These are phyloP conservation scores for Phytophthora fragariaefolia DNA, from an alignment of 352 stramenopile species.

Conservation along the genomic window DNA sequence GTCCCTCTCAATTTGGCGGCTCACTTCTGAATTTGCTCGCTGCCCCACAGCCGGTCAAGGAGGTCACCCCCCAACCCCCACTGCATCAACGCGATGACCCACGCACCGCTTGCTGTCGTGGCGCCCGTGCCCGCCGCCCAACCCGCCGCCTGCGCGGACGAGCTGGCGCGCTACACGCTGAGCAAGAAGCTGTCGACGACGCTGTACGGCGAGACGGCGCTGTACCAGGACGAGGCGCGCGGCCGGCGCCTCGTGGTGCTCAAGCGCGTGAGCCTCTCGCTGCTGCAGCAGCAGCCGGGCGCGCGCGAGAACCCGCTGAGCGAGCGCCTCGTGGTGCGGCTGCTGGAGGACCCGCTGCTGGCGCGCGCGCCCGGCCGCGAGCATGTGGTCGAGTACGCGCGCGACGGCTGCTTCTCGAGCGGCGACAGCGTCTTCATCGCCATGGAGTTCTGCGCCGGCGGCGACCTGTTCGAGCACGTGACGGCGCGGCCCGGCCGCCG, in stretches of 20 bases:
- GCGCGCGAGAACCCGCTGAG: slow-evolving; percentile 53
- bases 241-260: slow-evolving; percentile 55
- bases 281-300: slow-evolving; percentile 42
- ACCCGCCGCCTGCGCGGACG: slow-evolving; percentile 14
- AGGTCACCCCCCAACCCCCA: too few species aligned
- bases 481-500: slow-evolving; percentile 35
- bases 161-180: slow-evolving; percentile 41
- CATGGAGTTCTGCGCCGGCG: slow-evolving; percentile 72
- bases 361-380: slow-evolving; percentile 38
- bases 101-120: slow-evolving; percentile 26
- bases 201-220: slow-evolving; percentile 61
- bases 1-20: background rate
- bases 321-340: slow-evolving; percentile 54
- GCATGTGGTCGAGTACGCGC: slow-evolving; percentile 50
- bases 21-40: slow-evolving; percentile 27
- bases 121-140: slow-evolving; percentile 1
- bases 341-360: slow-evolving; percentile 37
- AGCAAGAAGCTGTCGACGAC: slow-evolving; percentile 51
- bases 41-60: too few species aligned
- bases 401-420: slow-evolving; percentile 47
- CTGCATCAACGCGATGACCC: too few species aligned
- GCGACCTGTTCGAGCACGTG: slow-evolving; percentile 66
- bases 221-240: slow-evolving; percentile 47
- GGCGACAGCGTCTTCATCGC: slow-evolving; percentile 55
- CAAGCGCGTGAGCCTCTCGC: slow-evolving; percentile 54